Evolutionary conservation across 2,329 filamentous ascomycete species (phyloP), one percentile per base, ranked within the genome.

Genomic region (Verticillium albo-atrum): DNA sequence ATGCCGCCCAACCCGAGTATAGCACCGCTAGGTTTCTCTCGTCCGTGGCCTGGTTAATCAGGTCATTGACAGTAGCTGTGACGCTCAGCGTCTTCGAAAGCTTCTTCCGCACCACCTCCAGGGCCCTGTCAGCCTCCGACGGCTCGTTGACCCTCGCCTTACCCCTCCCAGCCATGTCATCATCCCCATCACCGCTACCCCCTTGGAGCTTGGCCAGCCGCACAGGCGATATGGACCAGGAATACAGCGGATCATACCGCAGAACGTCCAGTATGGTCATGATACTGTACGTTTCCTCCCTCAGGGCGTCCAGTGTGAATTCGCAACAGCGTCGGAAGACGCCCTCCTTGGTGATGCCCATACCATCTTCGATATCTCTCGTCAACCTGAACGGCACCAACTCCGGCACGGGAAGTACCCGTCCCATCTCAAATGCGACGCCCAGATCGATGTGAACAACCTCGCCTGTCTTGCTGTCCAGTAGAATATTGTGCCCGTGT

Each of bases 251-350:
- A 79, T 99, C 95, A 74, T 97, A 98, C n/a, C 96, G 89, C 61
- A 99, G 79, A 25, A 99, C 96, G 70, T 99, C 96, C 23, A 99
- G 85, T 57, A 99, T 92, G 0, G 95, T 98, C 93, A 97, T 98
- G 77, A 99, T 99, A 52, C 90, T 93, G 71, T 97, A 96, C 14
- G 91, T 91, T 72, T 99, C 95, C 68, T 96, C 90, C n/a, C 95
- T 88, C 35, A 99, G 79, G 2, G 96, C 93, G 63, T 97, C 92
- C 32, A 99, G 85, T 0, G 93, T 98, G 72, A 98, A 98, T 72
- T 99, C 96, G 73, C 95, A 99, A 75, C 94, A 98, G n/a, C 96
- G 87, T 7, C 95, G 86, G 78, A 98, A 99, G 0, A 98, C 92
- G 3, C 95, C 95, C 73, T 99, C 96, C 68, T 91, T 92, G 3